These are phyloP conservation scores for Mycena metata DNA, from an alignment of 768 basidiomycete genomes.

Conservation along the genomic window DNA sequence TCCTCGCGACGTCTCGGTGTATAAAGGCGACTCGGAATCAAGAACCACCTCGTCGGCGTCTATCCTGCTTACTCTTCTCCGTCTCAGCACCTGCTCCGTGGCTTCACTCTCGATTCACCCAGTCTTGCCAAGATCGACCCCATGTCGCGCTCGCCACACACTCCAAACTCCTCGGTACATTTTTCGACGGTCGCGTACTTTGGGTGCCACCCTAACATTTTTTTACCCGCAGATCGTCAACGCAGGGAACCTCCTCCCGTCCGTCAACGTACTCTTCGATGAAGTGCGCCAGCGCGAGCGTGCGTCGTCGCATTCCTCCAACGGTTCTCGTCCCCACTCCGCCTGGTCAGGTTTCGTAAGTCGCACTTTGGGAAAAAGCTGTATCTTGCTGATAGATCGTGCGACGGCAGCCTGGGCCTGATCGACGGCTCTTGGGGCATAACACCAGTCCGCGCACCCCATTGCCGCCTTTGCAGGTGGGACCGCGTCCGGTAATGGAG, in stretches of 20 bases:
- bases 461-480: constrained; percentile 25
- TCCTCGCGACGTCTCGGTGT: background rate
- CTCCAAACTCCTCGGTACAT: constrained; percentile 27
- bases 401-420: constrained; percentile 27
- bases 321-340: constrained; percentile 22
- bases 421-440: constrained; percentile 13
- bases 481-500: constrained; percentile 13
- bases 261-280: constrained; percentile 33
- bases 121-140: background rate
- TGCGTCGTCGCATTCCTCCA: constrained; percentile 14
- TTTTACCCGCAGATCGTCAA: constrained; percentile 33
- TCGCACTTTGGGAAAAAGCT: background rate
- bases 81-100: constrained; percentile 9
- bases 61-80: constrained; percentile 3
- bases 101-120: constrained; percentile 5
- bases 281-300: constrained; percentile 32
- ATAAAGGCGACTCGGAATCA: constrained; percentile 16
- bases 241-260: constrained; percentile 33
- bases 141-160: constrained; percentile 30
- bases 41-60: background rate
- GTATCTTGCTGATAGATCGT: constrained; percentile 7
- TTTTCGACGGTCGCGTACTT: constrained; percentile 8
- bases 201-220: constrained; percentile 21
- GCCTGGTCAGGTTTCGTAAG: constrained; percentile 34
- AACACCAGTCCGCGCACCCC: constrained; percentile 2